Evolutionary conservation across 805 yeast species (phyloP).

Genomic region (Ogataea methylovora): DNA sequence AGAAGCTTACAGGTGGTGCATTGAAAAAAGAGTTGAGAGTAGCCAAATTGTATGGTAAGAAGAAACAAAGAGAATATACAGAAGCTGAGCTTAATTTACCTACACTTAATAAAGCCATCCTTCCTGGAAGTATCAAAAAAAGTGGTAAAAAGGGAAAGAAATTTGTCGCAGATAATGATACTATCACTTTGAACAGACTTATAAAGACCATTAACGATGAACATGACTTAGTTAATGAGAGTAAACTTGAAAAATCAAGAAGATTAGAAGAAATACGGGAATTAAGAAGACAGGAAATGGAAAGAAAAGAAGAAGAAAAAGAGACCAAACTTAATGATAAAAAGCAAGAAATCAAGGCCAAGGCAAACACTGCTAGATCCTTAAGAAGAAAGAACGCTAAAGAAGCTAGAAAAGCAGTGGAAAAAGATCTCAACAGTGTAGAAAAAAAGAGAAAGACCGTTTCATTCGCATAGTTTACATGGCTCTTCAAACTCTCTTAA

Average conservation of each 20-base stretch:
- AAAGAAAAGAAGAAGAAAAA: slow-evolving; percentile 70
- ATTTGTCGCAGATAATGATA: slow-evolving; percentile 65
- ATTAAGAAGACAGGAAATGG: slow-evolving; percentile 78
- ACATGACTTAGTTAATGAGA: slow-evolving; percentile 70
- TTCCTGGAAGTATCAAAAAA: slow-evolving; percentile 73
- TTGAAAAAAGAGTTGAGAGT: slow-evolving; percentile 62
- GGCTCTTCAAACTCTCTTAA: no score
- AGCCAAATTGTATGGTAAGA: slow-evolving; percentile 61
- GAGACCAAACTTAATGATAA: slow-evolving; percentile 63
- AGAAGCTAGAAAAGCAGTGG: slow-evolving; percentile 19
- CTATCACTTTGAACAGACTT: slow-evolving; percentile 54
- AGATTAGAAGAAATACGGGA: slow-evolving; percentile 88
- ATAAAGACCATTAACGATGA: slow-evolving; percentile 78
- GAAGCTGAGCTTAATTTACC: slow-evolving; percentile 82
- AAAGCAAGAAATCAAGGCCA: slow-evolving; percentile 67
- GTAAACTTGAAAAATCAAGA: slow-evolving; percentile 84
- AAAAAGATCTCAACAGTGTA: slow-evolving; percentile 14
- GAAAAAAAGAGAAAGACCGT: slow-evolving; percentile 36
- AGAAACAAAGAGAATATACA: slow-evolving; percentile 47
- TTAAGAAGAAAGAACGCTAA: slow-evolving; percentile 53
- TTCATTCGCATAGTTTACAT: slow-evolving; percentile 47
- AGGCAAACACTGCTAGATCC: slow-evolving; percentile 62
- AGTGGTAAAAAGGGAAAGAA: slow-evolving; percentile 85
- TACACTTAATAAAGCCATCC: slow-evolving; percentile 68
- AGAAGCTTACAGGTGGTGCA: slow-evolving; percentile 39